phyloP scores from a whole-genome alignment of 108 stramenopile species.

The Skeletonema costatum region DNA sequence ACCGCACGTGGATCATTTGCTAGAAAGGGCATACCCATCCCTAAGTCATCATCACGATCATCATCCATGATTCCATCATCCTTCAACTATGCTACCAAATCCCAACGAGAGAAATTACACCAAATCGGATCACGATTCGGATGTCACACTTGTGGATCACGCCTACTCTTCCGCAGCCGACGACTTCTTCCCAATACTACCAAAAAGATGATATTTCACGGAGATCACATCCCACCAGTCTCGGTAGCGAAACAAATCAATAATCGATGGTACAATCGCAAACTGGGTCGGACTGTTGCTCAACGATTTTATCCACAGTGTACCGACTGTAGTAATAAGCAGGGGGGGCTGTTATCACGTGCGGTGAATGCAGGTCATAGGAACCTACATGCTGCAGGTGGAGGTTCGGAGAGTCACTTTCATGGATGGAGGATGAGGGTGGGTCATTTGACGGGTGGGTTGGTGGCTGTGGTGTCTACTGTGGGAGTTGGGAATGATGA shows the following conservation, averaged over 20 bases:
- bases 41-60: slow-evolving; percentile 16
- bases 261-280: slow-evolving; percentile 50
- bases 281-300: slow-evolving; percentile 44
- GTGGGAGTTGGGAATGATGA: slow-evolving; percentile 7
- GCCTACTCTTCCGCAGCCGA: slow-evolving; percentile 39
- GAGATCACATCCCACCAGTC: slow-evolving; percentile 92
- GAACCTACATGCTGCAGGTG: slow-evolving; percentile 64
- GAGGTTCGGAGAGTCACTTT: slow-evolving; percentile 61
- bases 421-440: slow-evolving; percentile 64
- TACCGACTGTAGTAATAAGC: slow-evolving; percentile 65
- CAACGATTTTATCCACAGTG: slow-evolving; percentile 91
- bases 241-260: slow-evolving; percentile 74
- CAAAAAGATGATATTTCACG: slow-evolving; percentile 49
- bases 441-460: slow-evolving; percentile 78
- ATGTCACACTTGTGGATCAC: slow-evolving; percentile 89
- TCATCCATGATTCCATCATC: background rate
- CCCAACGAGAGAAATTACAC: slow-evolving; percentile 58
- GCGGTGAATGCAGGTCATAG: slow-evolving; percentile 49
- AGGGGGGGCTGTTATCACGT: slow-evolving; percentile 67
- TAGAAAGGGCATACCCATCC: slow-evolving; percentile 54
- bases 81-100: slow-evolving; percentile 70
- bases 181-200: slow-evolving; percentile 5
- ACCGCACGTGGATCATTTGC: slow-evolving; percentile 82
- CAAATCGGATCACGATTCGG: slow-evolving; percentile 65
- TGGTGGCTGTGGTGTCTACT: slow-evolving; percentile 47